Conservation (phyloP, 768 basidiomycete species). For the Candolleomyces aberdarensis region DNA sequence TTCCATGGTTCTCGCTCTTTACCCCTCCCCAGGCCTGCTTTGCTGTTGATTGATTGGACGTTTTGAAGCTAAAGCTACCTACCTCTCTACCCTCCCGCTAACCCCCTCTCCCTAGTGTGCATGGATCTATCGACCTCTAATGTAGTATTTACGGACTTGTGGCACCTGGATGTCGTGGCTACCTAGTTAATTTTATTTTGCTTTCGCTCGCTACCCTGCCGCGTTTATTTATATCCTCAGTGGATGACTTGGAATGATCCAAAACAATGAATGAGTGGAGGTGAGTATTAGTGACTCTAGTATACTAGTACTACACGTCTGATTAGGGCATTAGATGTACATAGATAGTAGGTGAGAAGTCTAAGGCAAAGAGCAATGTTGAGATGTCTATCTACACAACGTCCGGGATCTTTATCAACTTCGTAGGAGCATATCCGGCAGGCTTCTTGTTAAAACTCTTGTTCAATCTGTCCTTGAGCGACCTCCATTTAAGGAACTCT, state of each 20-base stretch:
- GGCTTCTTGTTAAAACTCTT: not conserved
- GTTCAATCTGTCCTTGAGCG: not conserved
- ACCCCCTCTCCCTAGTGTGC: not conserved
- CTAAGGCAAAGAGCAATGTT: too few relatives aligned
- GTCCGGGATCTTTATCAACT: not conserved
- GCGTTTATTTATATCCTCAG: too few relatives aligned
- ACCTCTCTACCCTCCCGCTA: not conserved
- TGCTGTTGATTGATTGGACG: too few relatives aligned
- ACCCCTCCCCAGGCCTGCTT: too few relatives aligned
- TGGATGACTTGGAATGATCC: too few relatives aligned
- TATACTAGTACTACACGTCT: too few relatives aligned
- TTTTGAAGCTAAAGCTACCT: not conserved
- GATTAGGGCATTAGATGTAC: too few relatives aligned
- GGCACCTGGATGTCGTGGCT: not conserved
- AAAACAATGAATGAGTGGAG: too few relatives aligned
- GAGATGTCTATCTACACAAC: too few relatives aligned
- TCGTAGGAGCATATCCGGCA: slow-evolving; percentile 6
- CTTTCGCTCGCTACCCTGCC: not conserved
- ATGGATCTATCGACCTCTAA: slow-evolving; percentile 2
- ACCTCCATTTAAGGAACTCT: slow-evolving; percentile 5
- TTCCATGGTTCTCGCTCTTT: too few relatives aligned
- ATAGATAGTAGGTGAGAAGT: too few relatives aligned
- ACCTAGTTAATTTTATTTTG: not conserved
- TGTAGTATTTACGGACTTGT: slow-evolving; percentile 3
- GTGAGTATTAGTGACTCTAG: too few relatives aligned